Conservation (phyloP, 345 rosid genomes). For the Eucalyptus dawsonii region DNA sequence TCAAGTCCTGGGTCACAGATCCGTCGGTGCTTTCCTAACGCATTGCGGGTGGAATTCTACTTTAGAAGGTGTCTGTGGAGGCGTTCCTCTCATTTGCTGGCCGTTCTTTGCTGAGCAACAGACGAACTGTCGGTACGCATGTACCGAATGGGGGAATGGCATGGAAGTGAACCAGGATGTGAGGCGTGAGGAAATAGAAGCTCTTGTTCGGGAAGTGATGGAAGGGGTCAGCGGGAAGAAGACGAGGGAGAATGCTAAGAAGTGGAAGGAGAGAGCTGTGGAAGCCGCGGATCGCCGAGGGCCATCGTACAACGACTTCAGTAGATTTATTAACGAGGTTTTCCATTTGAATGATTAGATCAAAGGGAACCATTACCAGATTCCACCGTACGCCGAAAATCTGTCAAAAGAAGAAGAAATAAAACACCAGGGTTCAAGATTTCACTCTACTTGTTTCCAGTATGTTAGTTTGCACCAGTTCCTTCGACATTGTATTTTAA, state of each 20-base stretch:
- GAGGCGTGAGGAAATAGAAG: conserved; percentile 2
- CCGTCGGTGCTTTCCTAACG: conserved; percentile 13
- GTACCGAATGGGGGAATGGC: conserved; percentile 10
- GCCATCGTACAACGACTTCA: neutral
- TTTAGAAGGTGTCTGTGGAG: conserved; percentile 3
- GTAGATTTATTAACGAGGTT: conserved; percentile 1
- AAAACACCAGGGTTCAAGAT: neutral
- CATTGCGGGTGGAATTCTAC: conserved; percentile 28
- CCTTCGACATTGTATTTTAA: neutral
- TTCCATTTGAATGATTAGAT: neutral
- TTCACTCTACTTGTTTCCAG: neutral
- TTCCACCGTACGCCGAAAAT: neutral
- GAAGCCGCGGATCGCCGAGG: conserved; percentile 3
- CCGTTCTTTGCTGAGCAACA: conserved; percentile 21
- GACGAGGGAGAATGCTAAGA: conserved; percentile 7
- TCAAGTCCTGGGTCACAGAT: conserved; percentile 3
- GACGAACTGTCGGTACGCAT: conserved; percentile 9
- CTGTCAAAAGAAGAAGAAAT: neutral
- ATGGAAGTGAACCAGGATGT: conserved; percentile 9
- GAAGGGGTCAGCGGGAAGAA: neutral
- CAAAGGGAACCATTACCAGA: neutral
- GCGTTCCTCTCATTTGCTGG: conserved; percentile 16
- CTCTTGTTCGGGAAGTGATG: conserved; percentile 5
- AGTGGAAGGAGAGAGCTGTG: conserved; percentile 11
- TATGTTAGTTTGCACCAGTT: neutral